These are phyloP conservation scores for Podospora comata DNA, from an alignment of 495 filamentous ascomycete genomes.

Conservation along the genomic window DNA sequence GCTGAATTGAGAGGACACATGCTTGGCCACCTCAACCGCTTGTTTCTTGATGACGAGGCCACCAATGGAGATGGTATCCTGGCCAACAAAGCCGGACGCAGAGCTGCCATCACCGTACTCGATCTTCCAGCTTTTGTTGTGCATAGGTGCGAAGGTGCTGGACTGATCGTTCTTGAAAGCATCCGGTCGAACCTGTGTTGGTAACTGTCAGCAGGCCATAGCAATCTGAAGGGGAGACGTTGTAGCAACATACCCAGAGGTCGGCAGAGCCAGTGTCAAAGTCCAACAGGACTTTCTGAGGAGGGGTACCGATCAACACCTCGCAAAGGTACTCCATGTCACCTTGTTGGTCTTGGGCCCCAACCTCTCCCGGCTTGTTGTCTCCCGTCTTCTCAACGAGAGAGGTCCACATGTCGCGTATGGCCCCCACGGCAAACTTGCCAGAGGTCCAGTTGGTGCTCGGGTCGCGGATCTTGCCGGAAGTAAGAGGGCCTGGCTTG, in stretches of 20 bases:
- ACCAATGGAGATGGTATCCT: conserved; percentile 64
- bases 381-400: conserved; percentile 50
- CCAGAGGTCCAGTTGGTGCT: conserved; percentile 30
- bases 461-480: conserved; percentile 40
- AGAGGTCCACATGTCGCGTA: conserved; percentile 40
- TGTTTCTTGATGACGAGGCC: conserved; percentile 67
- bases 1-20: conserved; percentile 61
- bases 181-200: conserved; percentile 34
- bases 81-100: conserved; percentile 68
- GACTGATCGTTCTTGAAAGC: conserved; percentile 61
- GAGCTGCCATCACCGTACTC: conserved; percentile 69
- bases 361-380: conserved; percentile 50
- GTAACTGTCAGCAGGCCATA: not conserved
- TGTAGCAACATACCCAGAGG: conserved; percentile 62
- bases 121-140: conserved; percentile 62
- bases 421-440: conserved; percentile 44
- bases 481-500: conserved; percentile 63
- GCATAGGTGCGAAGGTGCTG: conserved; percentile 53
- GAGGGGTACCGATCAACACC: conserved; percentile 65
- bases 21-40: conserved; percentile 64
- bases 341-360: conserved; percentile 71
- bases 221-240: not conserved
- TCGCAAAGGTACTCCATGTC: conserved; percentile 67
- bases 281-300: conserved; percentile 63
- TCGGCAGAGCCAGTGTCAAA: conserved; percentile 78